Evolutionary conservation across 495 filamentous ascomycete genomes (phyloP).

Genomic region (Pyrenopolyporus hunteri): DNA sequence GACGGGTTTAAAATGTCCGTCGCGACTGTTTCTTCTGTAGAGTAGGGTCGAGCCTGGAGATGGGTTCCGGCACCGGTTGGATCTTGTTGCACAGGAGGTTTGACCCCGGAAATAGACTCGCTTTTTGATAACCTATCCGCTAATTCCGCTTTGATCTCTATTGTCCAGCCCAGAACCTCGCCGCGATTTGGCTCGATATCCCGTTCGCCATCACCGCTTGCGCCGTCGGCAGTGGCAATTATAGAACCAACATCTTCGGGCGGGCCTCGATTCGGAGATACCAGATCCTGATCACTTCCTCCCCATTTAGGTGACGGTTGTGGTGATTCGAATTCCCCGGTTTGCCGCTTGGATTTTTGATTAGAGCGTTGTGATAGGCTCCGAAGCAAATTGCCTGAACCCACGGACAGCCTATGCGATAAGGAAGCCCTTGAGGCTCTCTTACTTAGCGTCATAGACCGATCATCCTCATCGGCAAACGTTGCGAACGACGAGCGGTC

Average conservation of each 20-base stretch:
- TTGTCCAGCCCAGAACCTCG: constrained; percentile 7
- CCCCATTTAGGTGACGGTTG: constrained; percentile 40
- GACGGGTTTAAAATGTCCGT: constrained; percentile 38
- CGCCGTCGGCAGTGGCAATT: constrained; percentile 59
- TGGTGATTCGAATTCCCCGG: constrained; percentile 33
- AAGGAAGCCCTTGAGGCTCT: constrained; percentile 40
- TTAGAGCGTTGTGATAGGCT: constrained; percentile 55
- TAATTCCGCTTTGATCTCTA: constrained; percentile 40
- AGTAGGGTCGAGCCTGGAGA: constrained; percentile 27
- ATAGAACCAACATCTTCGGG: constrained; percentile 54
- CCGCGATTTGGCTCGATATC: constrained; percentile 11
- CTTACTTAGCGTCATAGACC: constrained; percentile 26
- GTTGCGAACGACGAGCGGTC: constrained; percentile 67
- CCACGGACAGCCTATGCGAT: constrained; percentile 55
- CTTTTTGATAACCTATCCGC: constrained; percentile 14
- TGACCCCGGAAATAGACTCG: not conserved
- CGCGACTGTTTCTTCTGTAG: constrained; percentile 35
- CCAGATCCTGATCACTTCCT: constrained; percentile 52
- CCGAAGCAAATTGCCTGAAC: constrained; percentile 51
- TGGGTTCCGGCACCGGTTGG: not conserved
- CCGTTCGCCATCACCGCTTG: constrained; percentile 49
- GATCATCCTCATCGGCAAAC: constrained; percentile 61
- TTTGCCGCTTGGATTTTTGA: constrained; percentile 25
- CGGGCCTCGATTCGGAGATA: constrained; percentile 43
- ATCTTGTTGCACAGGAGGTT: not conserved